Conservation (phyloP, 2,329 filamentous ascomycete species). For the Neoscytalidium dimidiatum region DNA sequence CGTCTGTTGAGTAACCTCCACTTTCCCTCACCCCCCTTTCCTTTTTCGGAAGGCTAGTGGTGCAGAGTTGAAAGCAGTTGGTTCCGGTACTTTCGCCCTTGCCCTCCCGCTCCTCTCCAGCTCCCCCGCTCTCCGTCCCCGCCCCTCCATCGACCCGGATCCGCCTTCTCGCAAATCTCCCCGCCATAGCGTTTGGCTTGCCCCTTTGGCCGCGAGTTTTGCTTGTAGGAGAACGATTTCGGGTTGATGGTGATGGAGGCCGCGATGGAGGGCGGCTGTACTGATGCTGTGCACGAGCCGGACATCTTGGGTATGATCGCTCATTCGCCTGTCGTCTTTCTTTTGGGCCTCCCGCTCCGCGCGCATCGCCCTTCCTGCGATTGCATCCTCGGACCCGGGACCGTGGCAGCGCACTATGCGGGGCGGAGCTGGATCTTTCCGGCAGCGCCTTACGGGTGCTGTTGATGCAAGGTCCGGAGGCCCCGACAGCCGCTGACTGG, state of each 20-base stretch:
- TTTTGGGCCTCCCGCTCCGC: slow-evolving; percentile 26
- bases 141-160: slow-evolving; percentile 22
- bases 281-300: slow-evolving; percentile 34
- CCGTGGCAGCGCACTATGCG: slow-evolving; percentile 32
- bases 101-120: slow-evolving; percentile 48
- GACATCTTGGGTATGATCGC: slow-evolving; percentile 47
- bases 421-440: slow-evolving; percentile 22
- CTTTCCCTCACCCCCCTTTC: slow-evolving; percentile 23
- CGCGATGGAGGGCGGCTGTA: background rate
- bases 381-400: slow-evolving; percentile 41
- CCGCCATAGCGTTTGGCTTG: slow-evolving; percentile 39
- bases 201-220: slow-evolving; percentile 38
- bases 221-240: slow-evolving; percentile 31
- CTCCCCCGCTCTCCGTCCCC: slow-evolving; percentile 25
- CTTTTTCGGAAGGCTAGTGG: slow-evolving; percentile 20
- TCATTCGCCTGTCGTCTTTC: slow-evolving; percentile 37
- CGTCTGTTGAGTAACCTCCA: slow-evolving; percentile 25
- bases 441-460: background rate
- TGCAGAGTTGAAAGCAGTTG: slow-evolving; percentile 23
- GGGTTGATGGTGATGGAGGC: slow-evolving; percentile 5
- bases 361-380: slow-evolving; percentile 34
- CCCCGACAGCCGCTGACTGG: slow-evolving; percentile 37
- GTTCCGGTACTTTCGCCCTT: slow-evolving; percentile 30
- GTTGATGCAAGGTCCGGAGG: slow-evolving; percentile 23
- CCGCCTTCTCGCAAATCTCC: slow-evolving; percentile 23